A percentile compares a stretch with the other conserved stretches of the same genome.
Evolutionary conservation across 2,329 filamentous ascomycete species (phyloP).

Genomic region (Pseudocercospora fuligena): DNA sequence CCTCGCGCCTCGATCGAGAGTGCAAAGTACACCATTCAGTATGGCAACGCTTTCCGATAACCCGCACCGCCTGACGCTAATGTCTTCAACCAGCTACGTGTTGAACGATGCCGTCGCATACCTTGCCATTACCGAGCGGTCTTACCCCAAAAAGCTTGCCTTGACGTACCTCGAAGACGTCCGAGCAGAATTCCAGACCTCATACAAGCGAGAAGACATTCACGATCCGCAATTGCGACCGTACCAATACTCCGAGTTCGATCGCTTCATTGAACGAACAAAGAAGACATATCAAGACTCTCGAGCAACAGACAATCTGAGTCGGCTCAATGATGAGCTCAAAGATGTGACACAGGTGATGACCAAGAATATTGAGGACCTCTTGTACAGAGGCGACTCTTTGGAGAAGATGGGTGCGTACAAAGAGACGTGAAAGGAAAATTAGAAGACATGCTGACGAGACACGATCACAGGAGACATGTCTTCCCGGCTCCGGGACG

Average conservation of each 20-base stretch:
- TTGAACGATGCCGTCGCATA: constrained; percentile 85
- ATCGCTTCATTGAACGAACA: constrained; percentile 92
- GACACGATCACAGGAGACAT: constrained; percentile 27
- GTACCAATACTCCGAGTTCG: constrained; percentile 97
- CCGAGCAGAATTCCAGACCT: constrained; percentile 84
- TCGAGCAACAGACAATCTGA: constrained; percentile 87
- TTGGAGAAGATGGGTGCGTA: constrained; percentile 84
- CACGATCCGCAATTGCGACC: constrained; percentile 77
- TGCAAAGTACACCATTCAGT: constrained; percentile 84
- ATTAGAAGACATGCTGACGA: constrained; percentile 10
- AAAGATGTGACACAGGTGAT: constrained; percentile 98
- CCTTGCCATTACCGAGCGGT: constrained; percentile 88
- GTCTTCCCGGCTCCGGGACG: constrained; percentile 76
- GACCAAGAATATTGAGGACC: constrained; percentile 99
- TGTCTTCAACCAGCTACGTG: constrained; percentile 67
- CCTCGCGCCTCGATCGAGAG: constrained; percentile 91
- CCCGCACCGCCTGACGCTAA: constrained; percentile 29
- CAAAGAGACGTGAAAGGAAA: constrained; percentile 60
- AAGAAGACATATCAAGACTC: constrained; percentile 94
- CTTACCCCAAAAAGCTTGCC: constrained; percentile 96
- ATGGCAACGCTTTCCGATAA: constrained; percentile 44
- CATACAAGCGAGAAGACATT: constrained; percentile 76
- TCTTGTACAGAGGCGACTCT: constrained; percentile 91
- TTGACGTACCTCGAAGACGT: constrained; percentile 98
- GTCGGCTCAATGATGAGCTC: constrained; percentile 94